Base-by-base conservation (phyloP, 2,329 filamentous ascomycete genomes). In the Coniochaeta pulveracea region DNA sequence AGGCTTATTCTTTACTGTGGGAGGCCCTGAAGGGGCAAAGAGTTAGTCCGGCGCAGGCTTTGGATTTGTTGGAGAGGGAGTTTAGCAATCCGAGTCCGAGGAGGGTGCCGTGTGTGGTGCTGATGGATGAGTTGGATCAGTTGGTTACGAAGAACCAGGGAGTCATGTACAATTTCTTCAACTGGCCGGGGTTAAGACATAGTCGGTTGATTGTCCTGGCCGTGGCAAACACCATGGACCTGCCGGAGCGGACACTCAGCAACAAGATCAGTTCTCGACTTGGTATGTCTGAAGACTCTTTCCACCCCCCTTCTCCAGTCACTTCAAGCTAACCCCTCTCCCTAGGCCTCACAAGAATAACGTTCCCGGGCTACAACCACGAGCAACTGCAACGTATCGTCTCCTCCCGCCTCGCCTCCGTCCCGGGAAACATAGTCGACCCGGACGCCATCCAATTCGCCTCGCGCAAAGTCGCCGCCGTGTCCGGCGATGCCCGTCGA, bases 121-220 rank as follows among this genome's bases (percentile, higher is more conserved):
- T 98, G 33, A 98, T 98, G 91, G 91, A 98, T 49, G 91, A 98
- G 58, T 69, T 98, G 30, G 91, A 98, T 53, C 91, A 98, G 58
- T 72, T 98, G 6, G 93, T 98, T 5, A 98, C 91, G 10, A 91
- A 89, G 51, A 96, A 94, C 49, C 93, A 98, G 55, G 89, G 85
- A n/a, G 91, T 98, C 58, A 98, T 98, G 91, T 98, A 98, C 63
- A 98, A 98, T 57, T 98, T 98, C 57, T 98, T 98, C 71, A 98
- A 98, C 51, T 98, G 91, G 91, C 91, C 91, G 4, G 83, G 85
- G 9, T 66, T 96, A 34, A 75, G 84, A 32, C 88, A 98, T 56
- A 94, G 85, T 34, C 76, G 88, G 31, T 68, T 98, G 27, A 95
- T 98, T 54, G 93, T 98, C 6, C 74, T 98, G 6, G 93, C 93